These are phyloP conservation scores for Candida glucosophila DNA, from an alignment of 1,139 yeast species.

Conservation along the genomic window DNA sequence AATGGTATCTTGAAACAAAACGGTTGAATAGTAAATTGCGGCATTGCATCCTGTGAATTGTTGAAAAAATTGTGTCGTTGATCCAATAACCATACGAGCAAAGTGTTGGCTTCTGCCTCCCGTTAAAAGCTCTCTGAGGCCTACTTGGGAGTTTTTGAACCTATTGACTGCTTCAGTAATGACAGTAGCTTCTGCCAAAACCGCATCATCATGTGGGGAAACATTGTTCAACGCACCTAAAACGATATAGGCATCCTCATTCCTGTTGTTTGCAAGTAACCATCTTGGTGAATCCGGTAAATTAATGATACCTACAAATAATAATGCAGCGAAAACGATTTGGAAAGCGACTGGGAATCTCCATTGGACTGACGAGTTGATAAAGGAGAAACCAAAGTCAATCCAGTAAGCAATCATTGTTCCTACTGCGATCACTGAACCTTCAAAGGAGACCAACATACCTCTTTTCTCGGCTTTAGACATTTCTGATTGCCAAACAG, in stretches of 20 bases:
- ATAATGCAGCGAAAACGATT: constrained; percentile 28
- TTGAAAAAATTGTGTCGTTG: constrained; percentile 51
- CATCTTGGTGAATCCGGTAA: constrained; percentile 74
- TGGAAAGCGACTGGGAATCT: constrained; percentile 42
- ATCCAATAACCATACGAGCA: constrained; percentile 51
- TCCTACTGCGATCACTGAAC: constrained; percentile 65
- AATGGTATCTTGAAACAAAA: constrained; percentile 49
- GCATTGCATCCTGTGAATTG: constrained; percentile 62
- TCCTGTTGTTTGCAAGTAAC: constrained; percentile 47
- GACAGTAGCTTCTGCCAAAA: constrained; percentile 34
- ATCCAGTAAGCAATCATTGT: constrained; percentile 70
- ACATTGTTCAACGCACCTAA: constrained; percentile 33
- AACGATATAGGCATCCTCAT: constrained; percentile 39
- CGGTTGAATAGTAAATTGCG: constrained; percentile 60
- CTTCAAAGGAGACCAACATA: constrained; percentile 58
- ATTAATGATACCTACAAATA: constrained; percentile 26
- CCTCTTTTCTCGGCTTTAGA: constrained; percentile 69
- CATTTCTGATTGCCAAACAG: constrained; percentile 77
- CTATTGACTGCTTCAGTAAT: constrained; percentile 36
- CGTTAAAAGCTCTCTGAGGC: constrained; percentile 43
- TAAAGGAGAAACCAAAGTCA: constrained; percentile 63
- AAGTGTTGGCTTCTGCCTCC: constrained; percentile 53
- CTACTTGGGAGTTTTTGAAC: constrained; percentile 28
- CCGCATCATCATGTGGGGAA: constrained; percentile 33
- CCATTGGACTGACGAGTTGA: constrained; percentile 42